These are phyloP conservation scores for Corymbia calophylla DNA, from an alignment of 441 rosid species.

Conservation along the genomic window DNA sequence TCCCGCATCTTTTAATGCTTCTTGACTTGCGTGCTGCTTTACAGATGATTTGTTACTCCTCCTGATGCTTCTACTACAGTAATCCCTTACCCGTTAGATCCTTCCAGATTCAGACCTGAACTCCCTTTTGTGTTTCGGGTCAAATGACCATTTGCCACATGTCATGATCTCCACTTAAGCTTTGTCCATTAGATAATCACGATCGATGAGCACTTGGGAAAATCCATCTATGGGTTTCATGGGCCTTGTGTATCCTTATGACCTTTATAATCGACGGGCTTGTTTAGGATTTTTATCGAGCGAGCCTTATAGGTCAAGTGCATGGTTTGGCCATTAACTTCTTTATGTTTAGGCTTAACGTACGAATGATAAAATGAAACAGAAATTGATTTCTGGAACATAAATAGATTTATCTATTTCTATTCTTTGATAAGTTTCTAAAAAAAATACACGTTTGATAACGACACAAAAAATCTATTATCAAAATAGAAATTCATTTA, in stretches of 20 bases:
- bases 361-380: too few relatives aligned
- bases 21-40: neutral
- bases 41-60: neutral
- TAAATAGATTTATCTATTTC: too few relatives aligned
- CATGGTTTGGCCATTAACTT: neutral
- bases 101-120: neutral
- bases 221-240: neutral
- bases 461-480: too few relatives aligned
- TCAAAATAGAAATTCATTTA: too few relatives aligned
- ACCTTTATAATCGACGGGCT: neutral
- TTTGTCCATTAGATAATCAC: neutral
- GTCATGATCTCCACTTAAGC: neutral
- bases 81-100: neutral
- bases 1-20: neutral
- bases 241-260: neutral
- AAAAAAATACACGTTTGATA: too few relatives aligned
- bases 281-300: rapidly evolving
- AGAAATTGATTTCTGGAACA: too few relatives aligned
- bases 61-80: rapidly evolving
- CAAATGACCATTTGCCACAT: neutral
- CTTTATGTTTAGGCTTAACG: neutral
- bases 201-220: neutral
- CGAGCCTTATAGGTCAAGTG: rapidly evolving
- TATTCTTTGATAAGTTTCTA: too few relatives aligned
- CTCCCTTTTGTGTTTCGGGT: neutral